These are phyloP conservation scores for Paraconiothyrium brasiliense DNA, from an alignment of 2,329 filamentous ascomycete species.

Conservation along the genomic window DNA sequence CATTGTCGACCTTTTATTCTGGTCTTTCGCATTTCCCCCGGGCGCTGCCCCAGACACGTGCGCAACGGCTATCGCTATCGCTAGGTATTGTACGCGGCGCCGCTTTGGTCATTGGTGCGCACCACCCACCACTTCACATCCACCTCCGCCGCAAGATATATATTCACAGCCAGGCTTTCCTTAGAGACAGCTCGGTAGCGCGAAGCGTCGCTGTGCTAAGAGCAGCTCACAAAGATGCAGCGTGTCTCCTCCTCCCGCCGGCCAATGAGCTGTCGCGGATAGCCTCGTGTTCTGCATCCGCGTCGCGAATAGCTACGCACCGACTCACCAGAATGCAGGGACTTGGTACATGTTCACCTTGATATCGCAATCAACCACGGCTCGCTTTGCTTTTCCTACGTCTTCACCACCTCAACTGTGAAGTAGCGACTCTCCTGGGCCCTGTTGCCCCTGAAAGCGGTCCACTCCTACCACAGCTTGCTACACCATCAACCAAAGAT, in stretches of 20 bases:
- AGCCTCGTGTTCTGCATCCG: not conserved
- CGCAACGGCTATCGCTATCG: not conserved
- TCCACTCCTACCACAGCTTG: not conserved
- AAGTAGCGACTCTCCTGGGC: not conserved
- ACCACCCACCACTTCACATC: conserved; percentile 7
- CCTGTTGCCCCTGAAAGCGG: not conserved
- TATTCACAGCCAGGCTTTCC: not conserved
- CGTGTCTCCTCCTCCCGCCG: conserved; percentile 10
- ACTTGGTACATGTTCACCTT: conserved; percentile 4
- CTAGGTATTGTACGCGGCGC: not conserved
- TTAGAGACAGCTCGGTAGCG: conserved; percentile 1
- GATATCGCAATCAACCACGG: conserved; percentile 4
- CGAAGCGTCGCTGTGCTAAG: conserved; percentile 1
- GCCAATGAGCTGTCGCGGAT: conserved; percentile 11
- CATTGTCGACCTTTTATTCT: not conserved
- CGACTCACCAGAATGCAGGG: conserved; percentile 12
- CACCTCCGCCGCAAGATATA: not conserved
- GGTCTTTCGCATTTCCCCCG: not conserved
- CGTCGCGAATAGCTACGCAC: conserved; percentile 7
- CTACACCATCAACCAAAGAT: conserved; percentile 35
- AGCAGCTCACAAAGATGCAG: conserved; percentile 14
- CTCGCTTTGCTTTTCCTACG: conserved; percentile 6
- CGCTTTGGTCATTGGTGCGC: conserved; percentile 1
- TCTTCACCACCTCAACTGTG: not conserved
- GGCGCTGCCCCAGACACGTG: not conserved